These are phyloP conservation scores for Agrocybe praecox DNA, from an alignment of 768 basidiomycete species.

Conservation along the genomic window DNA sequence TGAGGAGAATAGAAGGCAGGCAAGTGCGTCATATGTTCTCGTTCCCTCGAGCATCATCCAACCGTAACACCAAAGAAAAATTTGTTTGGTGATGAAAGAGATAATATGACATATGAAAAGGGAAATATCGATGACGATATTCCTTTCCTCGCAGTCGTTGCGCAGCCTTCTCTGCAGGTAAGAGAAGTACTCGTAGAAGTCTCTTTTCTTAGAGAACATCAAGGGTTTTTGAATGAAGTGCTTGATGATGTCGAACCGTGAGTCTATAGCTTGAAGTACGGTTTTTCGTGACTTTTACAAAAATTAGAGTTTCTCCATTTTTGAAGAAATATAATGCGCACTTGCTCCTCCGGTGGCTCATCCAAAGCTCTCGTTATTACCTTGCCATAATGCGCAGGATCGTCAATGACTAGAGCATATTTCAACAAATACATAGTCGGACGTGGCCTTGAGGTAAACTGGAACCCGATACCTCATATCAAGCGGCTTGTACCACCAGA, in stretches of 20 bases:
- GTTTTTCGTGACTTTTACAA: neutral
- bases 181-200: neutral
- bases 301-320: neutral
- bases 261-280: neutral
- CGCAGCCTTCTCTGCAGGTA: neutral
- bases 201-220: neutral
- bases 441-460: constrained; percentile 1
- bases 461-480: constrained; percentile 19
- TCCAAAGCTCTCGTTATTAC: neutral
- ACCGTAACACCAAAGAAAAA: neutral
- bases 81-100: neutral
- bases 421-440: neutral
- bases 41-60: neutral
- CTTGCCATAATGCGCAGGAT: neutral
- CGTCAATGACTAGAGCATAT: too few relatives aligned
- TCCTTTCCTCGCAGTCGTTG: neutral
- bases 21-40: neutral
- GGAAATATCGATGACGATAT: neutral
- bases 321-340: neutral
- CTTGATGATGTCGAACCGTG: neutral
- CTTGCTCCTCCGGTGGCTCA: neutral
- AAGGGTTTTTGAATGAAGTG: neutral
- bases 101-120: neutral
- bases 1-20: neutral
- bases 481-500: constrained; percentile 41